Conservation (phyloP, 1,284 basidiomycete genomes). For the Pseudozyma pruni region DNA sequence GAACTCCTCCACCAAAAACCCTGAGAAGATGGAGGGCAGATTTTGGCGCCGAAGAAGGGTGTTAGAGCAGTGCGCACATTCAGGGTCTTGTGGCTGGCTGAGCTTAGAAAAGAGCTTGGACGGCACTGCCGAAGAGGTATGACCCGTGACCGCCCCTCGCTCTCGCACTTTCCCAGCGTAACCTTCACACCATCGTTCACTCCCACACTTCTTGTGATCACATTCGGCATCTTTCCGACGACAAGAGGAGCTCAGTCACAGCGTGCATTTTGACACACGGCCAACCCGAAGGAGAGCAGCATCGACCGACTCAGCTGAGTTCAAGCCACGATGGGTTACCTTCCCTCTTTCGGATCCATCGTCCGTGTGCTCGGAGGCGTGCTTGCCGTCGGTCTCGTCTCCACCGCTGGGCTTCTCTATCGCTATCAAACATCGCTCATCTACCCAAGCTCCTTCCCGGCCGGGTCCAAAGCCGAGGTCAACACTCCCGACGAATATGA, state of each 20-base stretch:
- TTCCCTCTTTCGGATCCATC: constrained; percentile 40
- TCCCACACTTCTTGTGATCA: too few species aligned
- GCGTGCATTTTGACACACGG: too few species aligned
- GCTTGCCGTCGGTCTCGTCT: constrained; percentile 52
- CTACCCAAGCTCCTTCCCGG: constrained; percentile 62
- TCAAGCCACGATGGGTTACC: constrained; percentile 35
- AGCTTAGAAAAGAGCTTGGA: not conserved
- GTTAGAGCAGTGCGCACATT: not conserved
- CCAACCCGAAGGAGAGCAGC: too few species aligned
- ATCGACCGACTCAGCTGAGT: too few species aligned
- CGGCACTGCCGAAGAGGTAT: not conserved
- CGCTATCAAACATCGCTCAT: constrained; percentile 64
- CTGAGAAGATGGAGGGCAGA: not conserved
- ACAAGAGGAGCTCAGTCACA: too few species aligned
- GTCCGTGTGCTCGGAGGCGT: constrained; percentile 48
- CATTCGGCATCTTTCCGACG: not conserved
- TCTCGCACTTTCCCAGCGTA: not conserved
- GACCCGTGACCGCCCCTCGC: constrained; percentile 1
- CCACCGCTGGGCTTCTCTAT: constrained; percentile 63
- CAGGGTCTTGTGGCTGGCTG: constrained; percentile 1
- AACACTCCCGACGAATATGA: constrained; percentile 61
- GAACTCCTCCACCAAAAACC: not conserved
- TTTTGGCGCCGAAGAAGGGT: not conserved
- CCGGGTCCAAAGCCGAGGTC: constrained; percentile 59
- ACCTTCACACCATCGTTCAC: not conserved